A percentile compares a stretch with the other conserved stretches of the same genome.
Evolutionary conservation across 306 rosid species (phyloP).

Genomic region (Medicago arabica): DNA sequence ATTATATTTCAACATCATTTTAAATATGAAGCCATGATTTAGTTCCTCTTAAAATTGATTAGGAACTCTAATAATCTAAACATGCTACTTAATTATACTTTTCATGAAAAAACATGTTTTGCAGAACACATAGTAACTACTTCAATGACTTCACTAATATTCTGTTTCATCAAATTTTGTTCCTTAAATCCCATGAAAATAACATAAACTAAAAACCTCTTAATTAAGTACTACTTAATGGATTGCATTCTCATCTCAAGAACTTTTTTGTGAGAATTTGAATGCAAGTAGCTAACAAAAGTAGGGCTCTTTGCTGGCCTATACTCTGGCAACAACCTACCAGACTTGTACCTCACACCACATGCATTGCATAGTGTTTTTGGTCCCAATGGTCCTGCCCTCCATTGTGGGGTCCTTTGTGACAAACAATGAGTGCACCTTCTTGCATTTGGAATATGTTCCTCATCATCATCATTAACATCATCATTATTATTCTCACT

Average conservation of each 20-base stretch:
- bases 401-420: slow-evolving; percentile 52
- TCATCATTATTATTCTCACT: neutral
- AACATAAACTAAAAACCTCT: neutral
- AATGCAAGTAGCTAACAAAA: slow-evolving; percentile 47
- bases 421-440: slow-evolving; percentile 50
- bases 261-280: slow-evolving; percentile 52
- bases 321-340: slow-evolving; percentile 56
- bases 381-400: slow-evolving; percentile 53
- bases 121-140: neutral
- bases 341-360: slow-evolving; percentile 54
- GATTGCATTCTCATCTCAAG: slow-evolving; percentile 46
- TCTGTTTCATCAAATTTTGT: slow-evolving; percentile 28
- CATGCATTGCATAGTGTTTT: slow-evolving; percentile 55
- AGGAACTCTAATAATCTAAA: slow-evolving; percentile 3
- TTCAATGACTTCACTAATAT: neutral
- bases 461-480: slow-evolving; percentile 16
- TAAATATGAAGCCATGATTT: neutral
- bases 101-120: neutral
- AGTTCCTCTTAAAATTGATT: slow-evolving; percentile 6
- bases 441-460: slow-evolving; percentile 53
- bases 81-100: neutral
- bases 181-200: slow-evolving; percentile 9
- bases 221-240: neutral
- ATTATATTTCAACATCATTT: neutral
- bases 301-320: slow-evolving; percentile 54